Evolutionary conservation across 495 filamentous ascomycete genomes (phyloP).

Genomic region (Annulohypoxylon nitens): DNA sequence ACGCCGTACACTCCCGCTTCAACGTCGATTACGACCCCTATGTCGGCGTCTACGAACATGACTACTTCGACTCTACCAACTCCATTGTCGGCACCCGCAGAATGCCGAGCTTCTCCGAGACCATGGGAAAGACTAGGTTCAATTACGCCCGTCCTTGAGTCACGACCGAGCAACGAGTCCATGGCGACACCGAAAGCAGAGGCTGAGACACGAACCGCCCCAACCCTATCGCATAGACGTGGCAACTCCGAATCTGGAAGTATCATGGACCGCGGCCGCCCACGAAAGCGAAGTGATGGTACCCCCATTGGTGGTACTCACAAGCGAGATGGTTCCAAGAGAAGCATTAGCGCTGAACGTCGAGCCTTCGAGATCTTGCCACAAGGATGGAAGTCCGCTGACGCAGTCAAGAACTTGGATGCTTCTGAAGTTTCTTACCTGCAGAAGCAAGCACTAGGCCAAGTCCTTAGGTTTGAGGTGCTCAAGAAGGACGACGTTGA

Average conservation of each 20-base stretch:
- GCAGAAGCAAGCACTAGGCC: conserved; percentile 71
- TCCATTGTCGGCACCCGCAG: conserved; percentile 60
- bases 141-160: conserved; percentile 40
- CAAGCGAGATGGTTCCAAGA: conserved; percentile 54
- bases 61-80: conserved; percentile 59
- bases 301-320: conserved; percentile 51
- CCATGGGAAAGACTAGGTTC: conserved; percentile 59
- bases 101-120: conserved; percentile 57
- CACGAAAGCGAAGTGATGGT: conserved; percentile 62
- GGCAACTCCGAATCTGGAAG: conserved; percentile 69
- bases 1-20: conserved; percentile 61
- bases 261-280: conserved; percentile 71
- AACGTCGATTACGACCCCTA: conserved; percentile 57
- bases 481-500: conserved; percentile 76
- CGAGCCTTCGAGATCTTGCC: conserved; percentile 69
- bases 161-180: conserved; percentile 46
- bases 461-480: conserved; percentile 75
- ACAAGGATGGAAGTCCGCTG: conserved; percentile 65
- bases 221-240: conserved; percentile 56
- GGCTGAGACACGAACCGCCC: conserved; percentile 45
- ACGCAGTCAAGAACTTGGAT: conserved; percentile 63
- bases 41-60: conserved; percentile 52
- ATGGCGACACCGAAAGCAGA: conserved; percentile 52
- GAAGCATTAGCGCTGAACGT: conserved; percentile 60
- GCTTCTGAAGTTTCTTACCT: conserved; percentile 66